Base-by-base conservation (phyloP, 2,329 filamentous ascomycete species). In the Xenoacremonium recifei region DNA sequence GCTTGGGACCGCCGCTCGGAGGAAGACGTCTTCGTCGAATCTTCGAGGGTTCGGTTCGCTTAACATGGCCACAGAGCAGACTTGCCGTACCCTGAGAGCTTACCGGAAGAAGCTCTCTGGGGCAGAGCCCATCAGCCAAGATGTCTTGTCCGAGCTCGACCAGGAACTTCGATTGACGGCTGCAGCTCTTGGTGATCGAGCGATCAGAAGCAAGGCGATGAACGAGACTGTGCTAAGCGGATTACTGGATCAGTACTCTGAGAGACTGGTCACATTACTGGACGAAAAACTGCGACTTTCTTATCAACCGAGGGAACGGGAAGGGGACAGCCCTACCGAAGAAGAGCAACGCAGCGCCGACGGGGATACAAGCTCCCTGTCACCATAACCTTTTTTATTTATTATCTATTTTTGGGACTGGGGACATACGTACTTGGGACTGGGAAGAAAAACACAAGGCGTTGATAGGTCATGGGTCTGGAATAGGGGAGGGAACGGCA, bases 211-310 rank as follows among this genome's bases (percentile, higher is more conserved):
- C 60, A 69, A 73, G 59, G 66, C 71, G 2, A 71, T 82, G 60
- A 79, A 74, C 49, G 80, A 83, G 55, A 75, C 73, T 15, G 69
- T 79, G 36, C 66, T 86, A 23, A 78, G 73, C 30, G 83, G 82
- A 37, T 66, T 90, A 33, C 68, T 91, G 6, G 87, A 89, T 51
- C 80, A 88, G 64, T 89, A 89, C 56, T 87, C 84, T 3, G 84
- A 89, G 56, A 75, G 82, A 45, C 68, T 91, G 35, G 80, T 89
- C 5, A 79, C 73, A 34, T 73, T 89, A 63, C 72, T 91, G 33
- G 85, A 90, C 50, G 82, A 89, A 62, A 87, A 85, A 61, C 72
- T 89, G 37, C 68, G 75, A 35, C 63, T 82, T 23, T 72, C 59
- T 9, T 67, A 62, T 54, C 59, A 66, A 23, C 55, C 60, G 25